These are phyloP conservation scores for Saccharum officinarum DNA, from an alignment of 176 grass and related monocot species.

Conservation along the genomic window DNA sequence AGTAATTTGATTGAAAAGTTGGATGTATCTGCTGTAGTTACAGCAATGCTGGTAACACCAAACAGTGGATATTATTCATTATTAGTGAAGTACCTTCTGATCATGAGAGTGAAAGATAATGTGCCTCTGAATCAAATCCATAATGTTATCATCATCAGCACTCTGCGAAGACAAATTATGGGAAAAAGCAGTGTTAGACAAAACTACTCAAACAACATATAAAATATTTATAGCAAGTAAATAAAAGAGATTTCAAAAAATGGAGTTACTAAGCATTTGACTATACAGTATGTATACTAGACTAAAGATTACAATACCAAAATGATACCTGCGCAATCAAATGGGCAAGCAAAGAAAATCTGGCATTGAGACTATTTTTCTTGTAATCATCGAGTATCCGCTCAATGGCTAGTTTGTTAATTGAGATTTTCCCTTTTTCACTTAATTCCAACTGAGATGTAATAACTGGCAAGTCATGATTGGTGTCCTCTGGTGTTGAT, in stretches of 20 bases:
- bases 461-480: constrained; percentile 70
- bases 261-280: background rate
- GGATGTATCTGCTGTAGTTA: background rate
- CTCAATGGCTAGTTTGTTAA: constrained; percentile 56
- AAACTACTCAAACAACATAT: constrained; percentile 5
- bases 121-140: constrained; percentile 79
- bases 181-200: constrained; percentile 25
- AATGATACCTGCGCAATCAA: constrained; percentile 83
- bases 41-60: constrained; percentile 11
- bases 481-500: constrained; percentile 59
- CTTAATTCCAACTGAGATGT: constrained; percentile 71
- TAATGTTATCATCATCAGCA: constrained; percentile 67
- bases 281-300: constrained; percentile 10
- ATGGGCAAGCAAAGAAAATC: constrained; percentile 81
- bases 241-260: background rate
- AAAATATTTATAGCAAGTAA: constrained; percentile 31
- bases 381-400: constrained; percentile 77
- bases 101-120: constrained; percentile 70
- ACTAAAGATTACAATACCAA: constrained; percentile 29
- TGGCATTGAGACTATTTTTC: constrained; percentile 44
- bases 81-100: constrained; percentile 65
- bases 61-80: constrained; percentile 10
- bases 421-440: constrained; percentile 54
- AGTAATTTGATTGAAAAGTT: background rate
- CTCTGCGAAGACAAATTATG: constrained; percentile 50